Evolutionary conservation across 306 rosid genomes (phyloP), one percentile per base, ranked within the genome.

Genomic region (Malus sieversii): DNA sequence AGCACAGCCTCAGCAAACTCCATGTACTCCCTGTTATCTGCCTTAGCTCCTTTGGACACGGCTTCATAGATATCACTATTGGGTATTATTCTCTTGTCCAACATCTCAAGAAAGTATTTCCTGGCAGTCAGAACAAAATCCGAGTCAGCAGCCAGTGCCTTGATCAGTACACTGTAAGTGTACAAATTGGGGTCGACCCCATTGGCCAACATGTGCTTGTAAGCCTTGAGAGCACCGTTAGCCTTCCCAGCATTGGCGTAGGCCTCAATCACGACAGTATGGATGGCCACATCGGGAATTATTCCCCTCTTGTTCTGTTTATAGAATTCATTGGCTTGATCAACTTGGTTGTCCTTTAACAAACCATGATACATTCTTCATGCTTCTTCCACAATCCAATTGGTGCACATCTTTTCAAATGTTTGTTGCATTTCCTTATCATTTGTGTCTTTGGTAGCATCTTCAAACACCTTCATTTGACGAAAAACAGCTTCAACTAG

Each of bases 91-190:
- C 92, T 93, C 58, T 81, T 92, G 1, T 74, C 88, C 86, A 87
- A 73, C 92, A 90, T 90, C 59, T 92, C 93, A 80, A 88, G 46
- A 63, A 90, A 18, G 57, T 67, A 86, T 76, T 85, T 87, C 81
- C 48, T 68, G 9, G 88, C 92, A 16, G 87, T 89, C 40, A 46
- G 77, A 44, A 82, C 8, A 52, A 82, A 82, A 79, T 78, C 83
- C 0, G 72, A 66, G 72, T 87, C 83, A 2, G 57, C 64, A 46
- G 81, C 60, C 19, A 92, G 91, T 8, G 84, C 92, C 79, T 57
- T 90, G 13, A 90, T 66, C 6, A 59, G 51, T 45, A 45, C 16
- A 1, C 51, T 45, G 15, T 45, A 45, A 45, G 51, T 4, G 51
- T 45, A 45, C 16, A 14, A 13, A 45, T 45, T 45, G 51, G 51